Conservation (phyloP, 176 grass and related monocot genomes). For the Cenchrus americanus region DNA sequence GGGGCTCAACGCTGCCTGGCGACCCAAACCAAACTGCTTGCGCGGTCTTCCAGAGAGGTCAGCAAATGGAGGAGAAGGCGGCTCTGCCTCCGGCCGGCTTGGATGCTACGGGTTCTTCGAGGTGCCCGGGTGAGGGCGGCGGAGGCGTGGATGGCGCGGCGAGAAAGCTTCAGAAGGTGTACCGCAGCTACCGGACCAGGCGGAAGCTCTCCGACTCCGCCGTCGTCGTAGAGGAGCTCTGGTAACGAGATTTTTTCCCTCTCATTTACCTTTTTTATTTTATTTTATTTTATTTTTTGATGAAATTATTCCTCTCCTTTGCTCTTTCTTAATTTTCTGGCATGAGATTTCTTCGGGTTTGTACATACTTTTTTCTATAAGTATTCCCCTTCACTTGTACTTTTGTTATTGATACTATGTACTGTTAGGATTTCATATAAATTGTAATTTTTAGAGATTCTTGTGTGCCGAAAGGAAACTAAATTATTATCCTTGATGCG, state of each 20-base stretch:
- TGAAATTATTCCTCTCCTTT: background rate
- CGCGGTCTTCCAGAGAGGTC: background rate
- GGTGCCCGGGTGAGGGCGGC: no score
- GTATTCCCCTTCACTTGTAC: background rate
- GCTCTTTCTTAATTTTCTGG: background rate
- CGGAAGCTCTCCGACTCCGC: constrained; percentile 89
- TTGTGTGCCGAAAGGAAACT: background rate
- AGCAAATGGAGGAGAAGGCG: background rate
- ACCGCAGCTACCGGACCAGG: constrained; percentile 89
- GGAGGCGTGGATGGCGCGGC: constrained; percentile 45
- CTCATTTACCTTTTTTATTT: no score
- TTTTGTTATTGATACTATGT: background rate
- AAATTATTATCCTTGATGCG: background rate
- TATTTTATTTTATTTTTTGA: background rate
- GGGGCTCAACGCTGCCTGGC: background rate
- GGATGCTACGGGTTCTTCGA: background rate
- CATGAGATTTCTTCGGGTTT: background rate
- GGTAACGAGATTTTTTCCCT: constrained; percentile 41
- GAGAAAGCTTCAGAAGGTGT: constrained; percentile 89
- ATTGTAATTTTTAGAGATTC: background rate
- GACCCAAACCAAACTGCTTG: background rate
- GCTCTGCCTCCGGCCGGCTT: background rate
- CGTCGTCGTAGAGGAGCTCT: constrained; percentile 95
- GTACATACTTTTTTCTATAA: background rate
- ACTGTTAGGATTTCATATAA: background rate